A percentile compares a stretch with the other conserved stretches of the same genome.
phyloP scores from a whole-genome alignment of 179 eudicot species.

The Gypsophila paniculata region DNA sequence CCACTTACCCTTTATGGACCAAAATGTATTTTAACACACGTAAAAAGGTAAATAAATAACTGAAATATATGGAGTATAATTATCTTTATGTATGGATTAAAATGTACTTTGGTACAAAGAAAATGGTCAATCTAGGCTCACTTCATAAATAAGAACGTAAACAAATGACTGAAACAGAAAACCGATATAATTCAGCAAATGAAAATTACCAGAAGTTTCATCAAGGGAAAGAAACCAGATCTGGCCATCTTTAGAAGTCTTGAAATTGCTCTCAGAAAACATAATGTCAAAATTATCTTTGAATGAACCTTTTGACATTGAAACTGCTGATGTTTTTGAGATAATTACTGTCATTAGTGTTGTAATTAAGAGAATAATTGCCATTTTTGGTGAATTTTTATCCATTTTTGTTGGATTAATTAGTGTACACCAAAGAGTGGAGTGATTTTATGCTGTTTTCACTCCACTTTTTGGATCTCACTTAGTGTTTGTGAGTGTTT shows the following conservation, averaged over 20 bases:
- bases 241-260: conserved; percentile 72
- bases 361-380: conserved; percentile 30
- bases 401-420: conserved; percentile 25
- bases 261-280: conserved; percentile 72
- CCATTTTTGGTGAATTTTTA: conserved; percentile 32
- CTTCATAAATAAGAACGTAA: background rate
- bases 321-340: conserved; percentile 37
- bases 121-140: no score
- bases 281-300: conserved; percentile 54
- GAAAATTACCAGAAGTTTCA: conserved; percentile 48
- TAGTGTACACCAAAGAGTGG: background rate
- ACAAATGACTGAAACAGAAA: no score
- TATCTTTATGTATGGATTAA: no score
- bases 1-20: no score
- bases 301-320: conserved; percentile 40
- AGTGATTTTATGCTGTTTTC: conserved; percentile 7
- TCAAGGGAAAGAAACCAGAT: conserved; percentile 80
- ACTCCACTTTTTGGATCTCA: conserved; percentile 12
- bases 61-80: background rate
- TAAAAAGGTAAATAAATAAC: no score
- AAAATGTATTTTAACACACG: no score
- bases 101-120: no score
- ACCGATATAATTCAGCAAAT: background rate
- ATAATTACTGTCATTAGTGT: conserved; percentile 32
- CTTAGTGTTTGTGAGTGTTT: background rate